Conservation (phyloP, 2,329 filamentous ascomycete genomes). For the Penicillium sp. region DNA sequence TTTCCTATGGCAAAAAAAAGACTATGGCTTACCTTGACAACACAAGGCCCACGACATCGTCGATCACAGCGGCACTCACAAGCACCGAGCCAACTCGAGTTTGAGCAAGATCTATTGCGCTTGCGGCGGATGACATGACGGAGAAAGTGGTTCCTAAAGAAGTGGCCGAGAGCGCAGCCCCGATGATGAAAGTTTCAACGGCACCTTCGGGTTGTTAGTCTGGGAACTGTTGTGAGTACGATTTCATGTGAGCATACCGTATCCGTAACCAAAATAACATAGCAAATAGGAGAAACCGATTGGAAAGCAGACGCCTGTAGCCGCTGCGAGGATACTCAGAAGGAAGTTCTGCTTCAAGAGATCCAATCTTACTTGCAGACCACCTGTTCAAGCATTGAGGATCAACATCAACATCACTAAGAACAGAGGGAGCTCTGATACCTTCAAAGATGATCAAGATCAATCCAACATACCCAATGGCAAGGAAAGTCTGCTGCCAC, state of each 20-base stretch:
- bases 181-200: slow-evolving; percentile 38
- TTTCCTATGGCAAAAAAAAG: not conserved
- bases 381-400: slow-evolving; percentile 34
- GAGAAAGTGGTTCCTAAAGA: slow-evolving; percentile 38
- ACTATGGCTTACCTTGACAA: slow-evolving; percentile 3
- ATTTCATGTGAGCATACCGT: slow-evolving; percentile 27
- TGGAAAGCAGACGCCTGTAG: slow-evolving; percentile 50
- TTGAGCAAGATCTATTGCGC: slow-evolving; percentile 44
- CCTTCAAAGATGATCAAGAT: slow-evolving; percentile 55
- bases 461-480: slow-evolving; percentile 52
- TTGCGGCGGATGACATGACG: slow-evolving; percentile 33
- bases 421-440: slow-evolving; percentile 10
- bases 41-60: slow-evolving; percentile 51
- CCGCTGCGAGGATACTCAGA: slow-evolving; percentile 46
- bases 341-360: slow-evolving; percentile 50
- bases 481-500: slow-evolving; percentile 52
- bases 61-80: slow-evolving; percentile 51
- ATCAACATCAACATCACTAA: not conserved
- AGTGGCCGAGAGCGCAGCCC: slow-evolving; percentile 33
- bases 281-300: slow-evolving; percentile 50
- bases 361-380: slow-evolving; percentile 50
- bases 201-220: slow-evolving; percentile 24
- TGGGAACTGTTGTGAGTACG: not conserved
- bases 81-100: slow-evolving; percentile 50
- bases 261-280: slow-evolving; percentile 48